These are phyloP conservation scores for Cryphonectria japonica DNA, from an alignment of 2,329 filamentous ascomycete species.

Conservation along the genomic window DNA sequence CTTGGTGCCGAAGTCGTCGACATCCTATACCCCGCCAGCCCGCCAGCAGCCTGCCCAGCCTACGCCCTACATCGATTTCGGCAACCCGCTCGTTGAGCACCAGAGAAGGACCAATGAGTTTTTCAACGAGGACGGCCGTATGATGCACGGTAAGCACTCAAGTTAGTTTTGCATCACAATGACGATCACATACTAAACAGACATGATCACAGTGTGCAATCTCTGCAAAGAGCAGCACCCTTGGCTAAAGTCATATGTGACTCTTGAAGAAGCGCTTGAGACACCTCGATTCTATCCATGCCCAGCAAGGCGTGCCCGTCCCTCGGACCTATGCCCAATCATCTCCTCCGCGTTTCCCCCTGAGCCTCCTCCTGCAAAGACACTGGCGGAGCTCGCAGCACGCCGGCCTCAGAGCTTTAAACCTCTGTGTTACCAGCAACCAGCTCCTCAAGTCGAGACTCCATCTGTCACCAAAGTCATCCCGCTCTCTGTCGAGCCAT, in stretches of 20 bases:
- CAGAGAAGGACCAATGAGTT: background rate
- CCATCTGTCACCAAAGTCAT: background rate
- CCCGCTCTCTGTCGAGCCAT: background rate
- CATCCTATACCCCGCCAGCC: background rate
- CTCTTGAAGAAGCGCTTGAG: background rate
- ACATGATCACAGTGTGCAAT: background rate
- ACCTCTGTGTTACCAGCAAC: background rate
- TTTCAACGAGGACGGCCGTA: background rate
- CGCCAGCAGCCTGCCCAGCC: background rate
- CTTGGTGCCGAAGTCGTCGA: background rate
- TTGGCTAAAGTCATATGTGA: background rate
- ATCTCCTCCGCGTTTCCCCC: background rate
- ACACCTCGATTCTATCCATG: background rate
- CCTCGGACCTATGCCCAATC: background rate
- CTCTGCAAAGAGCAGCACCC: background rate
- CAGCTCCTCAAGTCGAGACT: background rate
- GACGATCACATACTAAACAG: background rate
- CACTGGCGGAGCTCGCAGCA: background rate
- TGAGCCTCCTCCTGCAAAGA: background rate
- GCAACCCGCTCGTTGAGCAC: background rate
- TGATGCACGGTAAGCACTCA: background rate
- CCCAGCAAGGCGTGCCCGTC: background rate
- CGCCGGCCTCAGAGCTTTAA: background rate
- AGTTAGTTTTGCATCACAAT: background rate
- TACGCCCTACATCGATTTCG: background rate